Conservation (phyloP, 495 filamentous ascomycete species). For the Penicillium longicatenatum region DNA sequence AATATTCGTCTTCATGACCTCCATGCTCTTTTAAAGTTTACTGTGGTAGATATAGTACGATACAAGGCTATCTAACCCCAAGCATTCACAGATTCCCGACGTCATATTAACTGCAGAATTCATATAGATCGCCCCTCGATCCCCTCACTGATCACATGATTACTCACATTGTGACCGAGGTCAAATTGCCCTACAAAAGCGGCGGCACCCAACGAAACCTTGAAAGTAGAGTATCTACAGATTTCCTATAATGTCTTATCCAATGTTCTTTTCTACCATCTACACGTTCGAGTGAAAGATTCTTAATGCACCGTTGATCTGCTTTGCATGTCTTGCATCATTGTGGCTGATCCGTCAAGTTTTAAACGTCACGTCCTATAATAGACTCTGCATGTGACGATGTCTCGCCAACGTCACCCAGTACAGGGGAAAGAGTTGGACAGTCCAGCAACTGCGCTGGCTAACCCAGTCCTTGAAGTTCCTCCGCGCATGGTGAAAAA, state of each 20-base stretch:
- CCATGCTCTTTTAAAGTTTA: no score
- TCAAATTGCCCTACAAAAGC: neutral
- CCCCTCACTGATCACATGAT: no score
- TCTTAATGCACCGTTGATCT: slow-evolving; percentile 5
- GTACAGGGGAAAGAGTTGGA: slow-evolving; percentile 27
- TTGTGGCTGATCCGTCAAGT: slow-evolving; percentile 18
- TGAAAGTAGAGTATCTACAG: neutral
- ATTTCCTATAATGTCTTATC: slow-evolving; percentile 9
- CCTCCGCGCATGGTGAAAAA: slow-evolving; percentile 35
- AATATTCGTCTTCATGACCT: no score
- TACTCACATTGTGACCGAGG: no score
- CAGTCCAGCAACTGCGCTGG: slow-evolving; percentile 1
- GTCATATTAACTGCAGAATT: no score
- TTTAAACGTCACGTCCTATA: slow-evolving; percentile 16
- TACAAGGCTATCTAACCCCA: no score
- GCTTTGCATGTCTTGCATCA: slow-evolving; percentile 21
- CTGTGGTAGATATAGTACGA: no score
- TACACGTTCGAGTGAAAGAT: neutral
- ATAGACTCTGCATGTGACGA: slow-evolving; percentile 30
- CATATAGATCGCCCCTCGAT: no score
- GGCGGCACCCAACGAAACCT: neutral
- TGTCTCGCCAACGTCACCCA: slow-evolving; percentile 43
- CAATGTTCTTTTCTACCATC: neutral
- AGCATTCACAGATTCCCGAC: no score
- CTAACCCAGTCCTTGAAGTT: neutral